Conservation (phyloP, 768 basidiomycete species). For the Tubosaeta brunneosetosa region DNA sequence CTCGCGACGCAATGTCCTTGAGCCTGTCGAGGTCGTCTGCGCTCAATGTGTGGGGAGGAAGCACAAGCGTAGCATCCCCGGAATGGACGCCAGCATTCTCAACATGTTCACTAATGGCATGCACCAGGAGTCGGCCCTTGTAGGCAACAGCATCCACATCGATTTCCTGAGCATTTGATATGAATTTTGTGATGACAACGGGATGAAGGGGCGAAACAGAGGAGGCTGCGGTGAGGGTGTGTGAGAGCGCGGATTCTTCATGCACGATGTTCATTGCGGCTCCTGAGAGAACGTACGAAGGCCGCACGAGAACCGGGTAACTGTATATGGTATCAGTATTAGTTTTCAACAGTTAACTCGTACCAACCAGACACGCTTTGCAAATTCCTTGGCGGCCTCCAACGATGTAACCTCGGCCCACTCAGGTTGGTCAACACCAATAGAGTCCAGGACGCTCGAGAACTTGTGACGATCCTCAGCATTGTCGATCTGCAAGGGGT, state of each 20-base stretch:
- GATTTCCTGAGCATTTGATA: conserved; percentile 95
- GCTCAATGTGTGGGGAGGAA: conserved; percentile 85
- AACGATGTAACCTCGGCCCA: conserved; percentile 91
- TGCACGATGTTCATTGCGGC: conserved; percentile 99
- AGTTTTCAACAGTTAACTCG: too few relatives aligned
- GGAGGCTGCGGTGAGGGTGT: conserved; percentile 95
- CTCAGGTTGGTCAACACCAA: conserved; percentile 95
- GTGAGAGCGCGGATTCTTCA: conserved; percentile 83
- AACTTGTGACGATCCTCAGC: conserved; percentile 99
- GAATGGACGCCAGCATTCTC: conserved; percentile 99
- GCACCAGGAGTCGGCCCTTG: conserved; percentile 86
- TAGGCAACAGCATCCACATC: conserved; percentile 97
- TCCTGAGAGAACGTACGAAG: conserved; percentile 97
- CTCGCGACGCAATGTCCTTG: conserved; percentile 92
- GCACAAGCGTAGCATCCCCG: conserved; percentile 95
- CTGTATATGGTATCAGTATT: conserved; percentile 35
- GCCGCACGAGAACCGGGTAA: conserved; percentile 96
- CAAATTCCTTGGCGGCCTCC: conserved; percentile 88
- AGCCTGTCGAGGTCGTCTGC: conserved; percentile 77
- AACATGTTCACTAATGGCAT: conserved; percentile 97
- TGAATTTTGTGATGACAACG: conserved; percentile 98
- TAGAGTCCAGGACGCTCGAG: conserved; percentile 90
- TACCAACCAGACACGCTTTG: conserved; percentile 64
- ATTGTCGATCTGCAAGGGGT: conserved; percentile 90
- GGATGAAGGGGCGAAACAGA: conserved; percentile 95